Percentiles rank a stretch among this genome's conserved stretches.
Evolutionary conservation across 805 yeast genomes (phyloP).

Genomic region (Yarrowia sp.): DNA sequence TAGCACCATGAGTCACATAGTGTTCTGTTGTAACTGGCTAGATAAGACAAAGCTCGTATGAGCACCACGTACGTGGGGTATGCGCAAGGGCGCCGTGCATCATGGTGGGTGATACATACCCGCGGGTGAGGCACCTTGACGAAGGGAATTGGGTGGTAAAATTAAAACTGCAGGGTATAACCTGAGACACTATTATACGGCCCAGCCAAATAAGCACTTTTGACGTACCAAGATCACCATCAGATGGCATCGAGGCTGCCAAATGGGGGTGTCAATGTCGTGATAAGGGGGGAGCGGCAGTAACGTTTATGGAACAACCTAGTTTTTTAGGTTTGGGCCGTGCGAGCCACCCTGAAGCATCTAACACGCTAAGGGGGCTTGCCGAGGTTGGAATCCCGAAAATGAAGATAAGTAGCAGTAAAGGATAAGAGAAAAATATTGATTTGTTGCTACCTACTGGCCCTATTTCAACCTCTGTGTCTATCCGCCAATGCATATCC

Average conservation of each 20-base stretch:
- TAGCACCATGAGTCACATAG: neutral
- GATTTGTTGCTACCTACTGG: too few relatives aligned
- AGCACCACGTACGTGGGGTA: neutral
- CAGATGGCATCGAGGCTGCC: neutral
- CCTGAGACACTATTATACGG: neutral
- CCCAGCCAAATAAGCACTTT: neutral
- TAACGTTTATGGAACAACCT: neutral
- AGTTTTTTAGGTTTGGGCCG: neutral
- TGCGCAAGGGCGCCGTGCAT: neutral
- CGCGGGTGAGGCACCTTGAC: too few relatives aligned
- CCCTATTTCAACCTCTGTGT: too few relatives aligned
- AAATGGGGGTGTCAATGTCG: neutral
- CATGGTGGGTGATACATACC: too few relatives aligned
- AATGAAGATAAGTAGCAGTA: neutral
- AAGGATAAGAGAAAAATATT: neutral
- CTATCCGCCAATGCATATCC: too few relatives aligned
- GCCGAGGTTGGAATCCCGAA: neutral
- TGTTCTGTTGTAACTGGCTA: neutral
- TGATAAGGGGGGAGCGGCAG: neutral
- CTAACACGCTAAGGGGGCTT: neutral
- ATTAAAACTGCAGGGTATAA: too few relatives aligned
- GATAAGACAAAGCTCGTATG: neutral
- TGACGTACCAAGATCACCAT: neutral
- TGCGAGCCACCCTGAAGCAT: neutral
- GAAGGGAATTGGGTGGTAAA: too few relatives aligned